Conservation (phyloP, 106 monocot genomes). For the Allium sativum region DNA sequence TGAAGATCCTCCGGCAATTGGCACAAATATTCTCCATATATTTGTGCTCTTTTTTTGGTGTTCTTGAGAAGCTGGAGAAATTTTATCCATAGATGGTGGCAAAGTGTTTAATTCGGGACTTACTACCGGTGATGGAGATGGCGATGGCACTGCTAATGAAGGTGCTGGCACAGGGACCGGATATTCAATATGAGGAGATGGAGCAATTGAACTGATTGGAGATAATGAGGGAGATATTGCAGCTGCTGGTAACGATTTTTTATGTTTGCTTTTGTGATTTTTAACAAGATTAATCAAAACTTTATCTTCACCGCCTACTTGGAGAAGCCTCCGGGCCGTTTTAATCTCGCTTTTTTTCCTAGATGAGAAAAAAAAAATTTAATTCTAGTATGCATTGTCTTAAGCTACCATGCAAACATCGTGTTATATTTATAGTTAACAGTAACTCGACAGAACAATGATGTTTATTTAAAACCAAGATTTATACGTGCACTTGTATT, state of each 20-base stretch:
- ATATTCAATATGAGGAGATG: constrained; percentile 1
- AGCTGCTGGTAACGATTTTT: background rate
- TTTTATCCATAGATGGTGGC: background rate
- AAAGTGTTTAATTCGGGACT: background rate
- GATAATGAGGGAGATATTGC: constrained; percentile 1
- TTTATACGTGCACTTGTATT: too few relatives aligned
- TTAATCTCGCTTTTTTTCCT: constrained; percentile 12
- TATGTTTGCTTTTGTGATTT: background rate
- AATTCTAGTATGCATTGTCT: background rate
- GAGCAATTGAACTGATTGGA: constrained; percentile 1
- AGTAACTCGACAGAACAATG: background rate
- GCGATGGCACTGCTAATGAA: background rate
- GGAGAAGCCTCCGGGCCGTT: constrained; percentile 19
- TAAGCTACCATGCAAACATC: background rate
- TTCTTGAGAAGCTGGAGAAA: background rate
- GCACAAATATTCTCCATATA: constrained; percentile 1
- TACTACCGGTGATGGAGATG: background rate
- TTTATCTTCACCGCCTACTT: constrained; percentile 12
- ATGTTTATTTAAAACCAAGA: background rate
- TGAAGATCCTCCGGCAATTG: constrained; percentile 14
- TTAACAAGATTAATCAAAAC: background rate
- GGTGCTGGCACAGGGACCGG: constrained; percentile 1
- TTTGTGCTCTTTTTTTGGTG: constrained; percentile 1
- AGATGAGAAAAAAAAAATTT: background rate
- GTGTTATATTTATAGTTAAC: background rate